Conservation (phyloP, 805 yeast species). For the Pichia manshurica region DNA sequence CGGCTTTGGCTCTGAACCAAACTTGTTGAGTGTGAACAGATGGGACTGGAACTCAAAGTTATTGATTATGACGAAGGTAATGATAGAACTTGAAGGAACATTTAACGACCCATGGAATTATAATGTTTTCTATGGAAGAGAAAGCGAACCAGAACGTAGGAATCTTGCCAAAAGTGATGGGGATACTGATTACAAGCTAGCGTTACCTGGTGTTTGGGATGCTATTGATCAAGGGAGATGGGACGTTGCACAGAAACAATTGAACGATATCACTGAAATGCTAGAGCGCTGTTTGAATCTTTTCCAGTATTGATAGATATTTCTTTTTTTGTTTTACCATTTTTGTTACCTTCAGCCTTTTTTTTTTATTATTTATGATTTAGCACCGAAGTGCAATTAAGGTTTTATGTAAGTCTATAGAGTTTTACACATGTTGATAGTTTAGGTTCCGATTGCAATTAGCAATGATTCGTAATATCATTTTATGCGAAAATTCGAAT, state of each 20-base stretch:
- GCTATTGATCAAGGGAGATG: constrained; percentile 46
- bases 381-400: no score
- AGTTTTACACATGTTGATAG: no score
- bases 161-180: constrained; percentile 46
- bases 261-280: constrained; percentile 37
- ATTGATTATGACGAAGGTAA: constrained; percentile 46
- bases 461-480: no score
- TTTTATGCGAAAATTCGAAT: no score
- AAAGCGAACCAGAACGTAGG: constrained; percentile 46
- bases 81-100: constrained; percentile 41
- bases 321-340: neutral
- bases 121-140: constrained; percentile 67
- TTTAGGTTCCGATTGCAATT: no score
- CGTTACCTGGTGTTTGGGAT: constrained; percentile 77
- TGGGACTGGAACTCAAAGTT: constrained; percentile 78
- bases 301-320: constrained; percentile 14
- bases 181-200: constrained; percentile 42
- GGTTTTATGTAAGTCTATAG: no score
- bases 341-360: no score
- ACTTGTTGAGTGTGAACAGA: constrained; percentile 62
- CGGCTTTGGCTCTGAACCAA: constrained; percentile 64
- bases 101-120: constrained; percentile 57
- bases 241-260: constrained; percentile 48
- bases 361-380: no score
- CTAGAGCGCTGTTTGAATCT: constrained; percentile 25